Evolutionary conservation across 768 basidiomycete species (phyloP).

Genomic region (Cyclocybe cylindracea): DNA sequence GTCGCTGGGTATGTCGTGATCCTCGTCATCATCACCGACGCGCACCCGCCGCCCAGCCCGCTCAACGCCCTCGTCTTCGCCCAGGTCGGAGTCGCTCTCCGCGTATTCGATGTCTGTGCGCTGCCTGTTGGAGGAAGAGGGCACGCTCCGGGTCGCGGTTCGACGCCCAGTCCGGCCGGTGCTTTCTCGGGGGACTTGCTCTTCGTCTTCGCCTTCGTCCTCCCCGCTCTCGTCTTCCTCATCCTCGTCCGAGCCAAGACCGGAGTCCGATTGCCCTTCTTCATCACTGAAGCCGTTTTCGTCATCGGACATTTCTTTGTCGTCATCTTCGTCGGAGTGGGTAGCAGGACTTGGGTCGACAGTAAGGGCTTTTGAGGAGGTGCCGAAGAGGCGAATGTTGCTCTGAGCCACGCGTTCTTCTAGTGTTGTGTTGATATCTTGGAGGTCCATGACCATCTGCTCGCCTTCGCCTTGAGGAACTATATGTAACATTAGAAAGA

Average conservation of each 20-base stretch:
- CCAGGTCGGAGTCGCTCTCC: conserved; percentile 77
- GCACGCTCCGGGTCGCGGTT: conserved; percentile 41
- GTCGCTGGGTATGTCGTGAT: conserved; percentile 48
- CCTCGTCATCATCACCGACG: conserved; percentile 50
- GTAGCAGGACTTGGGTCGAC: conserved; percentile 38
- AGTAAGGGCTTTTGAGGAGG: conserved; percentile 72
- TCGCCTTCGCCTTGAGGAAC: conserved; percentile 91
- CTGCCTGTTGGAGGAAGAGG: conserved; percentile 34
- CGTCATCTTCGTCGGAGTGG: conserved; percentile 23
- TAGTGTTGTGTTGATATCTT: conserved; percentile 81
- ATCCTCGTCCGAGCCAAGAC: conserved; percentile 32
- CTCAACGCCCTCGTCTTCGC: conserved; percentile 42
- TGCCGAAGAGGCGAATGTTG: conserved; percentile 80
- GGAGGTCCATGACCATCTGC: conserved; percentile 95
- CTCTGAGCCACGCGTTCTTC: conserved; percentile 81
- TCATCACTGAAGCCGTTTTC: conserved; percentile 21
- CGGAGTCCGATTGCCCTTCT: conserved; percentile 28
- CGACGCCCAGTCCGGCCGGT: conserved; percentile 55
- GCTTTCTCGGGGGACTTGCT: conserved; percentile 34
- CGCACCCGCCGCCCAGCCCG: conserved; percentile 30
- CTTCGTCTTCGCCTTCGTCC: too few relatives aligned
- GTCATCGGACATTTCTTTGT: conserved; percentile 33
- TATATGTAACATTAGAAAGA: conserved; percentile 48
- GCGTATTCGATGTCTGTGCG: conserved; percentile 61
- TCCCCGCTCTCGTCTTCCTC: too few relatives aligned